phyloP scores from a whole-genome alignment of 495 filamentous ascomycete species.

The Talaromyces thailandensis region DNA sequence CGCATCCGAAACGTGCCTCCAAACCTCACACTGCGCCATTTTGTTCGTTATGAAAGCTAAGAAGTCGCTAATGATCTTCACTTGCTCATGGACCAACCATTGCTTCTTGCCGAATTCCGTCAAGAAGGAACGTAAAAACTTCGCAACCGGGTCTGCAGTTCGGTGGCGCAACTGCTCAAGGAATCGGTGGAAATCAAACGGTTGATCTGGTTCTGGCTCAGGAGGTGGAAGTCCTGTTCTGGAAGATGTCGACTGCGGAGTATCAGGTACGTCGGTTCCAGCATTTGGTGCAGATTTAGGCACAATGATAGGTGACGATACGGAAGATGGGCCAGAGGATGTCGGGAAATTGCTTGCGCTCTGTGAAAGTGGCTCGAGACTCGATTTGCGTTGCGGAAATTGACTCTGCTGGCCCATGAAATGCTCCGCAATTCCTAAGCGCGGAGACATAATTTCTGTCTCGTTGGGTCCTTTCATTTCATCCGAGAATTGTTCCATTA shows the following conservation, averaged over 20 bases:
- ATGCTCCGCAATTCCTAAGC: slow-evolving; percentile 62
- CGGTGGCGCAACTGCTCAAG: slow-evolving; percentile 90
- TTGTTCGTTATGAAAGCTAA: slow-evolving; percentile 96
- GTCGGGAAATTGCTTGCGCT: neutral
- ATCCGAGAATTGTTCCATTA: slow-evolving; percentile 80
- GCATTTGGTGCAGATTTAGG: slow-evolving; percentile 10
- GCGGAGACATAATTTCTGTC: slow-evolving; percentile 76
- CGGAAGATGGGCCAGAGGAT: neutral
- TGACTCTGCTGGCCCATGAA: slow-evolving; percentile 52
- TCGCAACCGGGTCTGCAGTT: slow-evolving; percentile 91
- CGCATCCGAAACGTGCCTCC: slow-evolving; percentile 88
- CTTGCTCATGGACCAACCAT: slow-evolving; percentile 99
- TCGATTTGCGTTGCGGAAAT: slow-evolving; percentile 77
- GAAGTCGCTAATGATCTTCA: slow-evolving; percentile 97
- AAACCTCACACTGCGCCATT: slow-evolving; percentile 97
- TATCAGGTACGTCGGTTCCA: slow-evolving; percentile 15
- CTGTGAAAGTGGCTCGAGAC: slow-evolving; percentile 54
- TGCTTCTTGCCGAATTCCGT: slow-evolving; percentile 94
- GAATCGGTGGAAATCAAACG: slow-evolving; percentile 98
- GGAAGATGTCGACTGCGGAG: slow-evolving; percentile 44
- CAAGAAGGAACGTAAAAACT: slow-evolving; percentile 90
- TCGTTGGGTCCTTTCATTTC: slow-evolving; percentile 54
- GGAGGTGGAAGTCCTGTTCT: slow-evolving; percentile 59
- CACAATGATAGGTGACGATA: slow-evolving; percentile 1
- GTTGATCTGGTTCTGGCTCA: slow-evolving; percentile 78